Conservation (phyloP, 2,329 filamentous ascomycete genomes). For the Ilyonectria mors-panacis region DNA sequence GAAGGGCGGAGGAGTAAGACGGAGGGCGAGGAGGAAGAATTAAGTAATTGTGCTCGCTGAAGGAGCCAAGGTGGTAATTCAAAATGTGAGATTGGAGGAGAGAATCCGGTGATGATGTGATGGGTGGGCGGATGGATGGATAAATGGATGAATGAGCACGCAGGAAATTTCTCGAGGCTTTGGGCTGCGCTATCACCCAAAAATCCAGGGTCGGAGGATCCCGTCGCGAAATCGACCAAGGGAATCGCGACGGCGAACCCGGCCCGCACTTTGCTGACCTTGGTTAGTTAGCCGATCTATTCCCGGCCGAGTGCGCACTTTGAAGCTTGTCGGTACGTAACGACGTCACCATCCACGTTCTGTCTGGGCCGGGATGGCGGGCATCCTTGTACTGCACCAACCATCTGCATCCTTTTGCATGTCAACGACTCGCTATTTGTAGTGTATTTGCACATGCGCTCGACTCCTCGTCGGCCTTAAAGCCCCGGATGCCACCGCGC, state of each 20-base stretch:
- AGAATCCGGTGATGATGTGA: slow-evolving; percentile 7
- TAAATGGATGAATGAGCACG: slow-evolving; percentile 21
- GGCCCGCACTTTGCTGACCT: slow-evolving; percentile 13
- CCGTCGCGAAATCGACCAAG: slow-evolving; percentile 28
- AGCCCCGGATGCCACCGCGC: slow-evolving; percentile 32
- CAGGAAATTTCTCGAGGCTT: slow-evolving; percentile 26
- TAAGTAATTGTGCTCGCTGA: background rate
- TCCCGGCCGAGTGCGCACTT: slow-evolving; percentile 18
- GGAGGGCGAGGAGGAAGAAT: slow-evolving; percentile 11
- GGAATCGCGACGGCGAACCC: slow-evolving; percentile 21
- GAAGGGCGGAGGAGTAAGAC: slow-evolving; percentile 7
- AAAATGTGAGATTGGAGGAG: background rate
- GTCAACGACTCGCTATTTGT: slow-evolving; percentile 35
- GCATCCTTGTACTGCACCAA: slow-evolving; percentile 31
- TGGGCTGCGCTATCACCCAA: slow-evolving; percentile 24
- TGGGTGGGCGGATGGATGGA: slow-evolving; percentile 6
- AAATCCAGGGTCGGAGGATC: slow-evolving; percentile 27
- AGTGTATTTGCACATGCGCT: slow-evolving; percentile 38
- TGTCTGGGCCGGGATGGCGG: slow-evolving; percentile 30
- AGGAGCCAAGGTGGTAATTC: background rate
- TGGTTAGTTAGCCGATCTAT: slow-evolving; percentile 27
- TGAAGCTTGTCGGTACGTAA: slow-evolving; percentile 6
- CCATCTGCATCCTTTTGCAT: slow-evolving; percentile 27
- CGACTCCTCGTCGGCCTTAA: slow-evolving; percentile 9
- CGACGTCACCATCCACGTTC: slow-evolving; percentile 49